Conservation (phyloP, 495 filamentous ascomycete genomes). For the Xylaria curta region DNA sequence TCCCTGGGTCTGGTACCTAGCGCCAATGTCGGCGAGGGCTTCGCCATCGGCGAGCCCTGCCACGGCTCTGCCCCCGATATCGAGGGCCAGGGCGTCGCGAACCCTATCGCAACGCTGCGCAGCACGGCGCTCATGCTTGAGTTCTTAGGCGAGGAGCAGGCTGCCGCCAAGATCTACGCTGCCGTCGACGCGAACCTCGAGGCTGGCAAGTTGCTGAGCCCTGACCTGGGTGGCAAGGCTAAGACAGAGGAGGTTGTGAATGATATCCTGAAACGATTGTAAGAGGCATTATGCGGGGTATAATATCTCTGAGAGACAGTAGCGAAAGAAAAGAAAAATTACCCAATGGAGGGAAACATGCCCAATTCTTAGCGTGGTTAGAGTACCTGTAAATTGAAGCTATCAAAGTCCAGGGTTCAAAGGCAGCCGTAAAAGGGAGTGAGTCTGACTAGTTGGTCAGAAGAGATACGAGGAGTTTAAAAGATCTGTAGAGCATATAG, state of each 20-base stretch:
- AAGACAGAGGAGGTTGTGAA: conserved; percentile 86
- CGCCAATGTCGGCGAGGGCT: conserved; percentile 93
- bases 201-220: conserved; percentile 80
- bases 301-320: neutral
- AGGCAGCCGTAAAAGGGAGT: neutral
- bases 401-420: neutral
- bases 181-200: conserved; percentile 92
- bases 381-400: neutral
- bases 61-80: conserved; percentile 97
- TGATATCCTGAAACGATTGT: conserved; percentile 88
- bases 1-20: conserved; percentile 91
- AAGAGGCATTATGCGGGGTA: conserved; percentile 31
- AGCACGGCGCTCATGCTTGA: conserved; percentile 95
- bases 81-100: conserved; percentile 87
- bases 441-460: neutral
- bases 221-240: conserved; percentile 90
- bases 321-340: neutral
- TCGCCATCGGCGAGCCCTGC: conserved; percentile 98
- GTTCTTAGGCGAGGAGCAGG: conserved; percentile 84
- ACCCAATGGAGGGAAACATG: neutral
- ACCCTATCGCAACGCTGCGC: conserved; percentile 93
- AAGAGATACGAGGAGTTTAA: neutral
- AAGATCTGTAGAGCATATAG: neutral
- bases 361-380: neutral
- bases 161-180: conserved; percentile 85